Evolutionary conservation across 306 rosid species (phyloP).

Genomic region (Malus asiatica): DNA sequence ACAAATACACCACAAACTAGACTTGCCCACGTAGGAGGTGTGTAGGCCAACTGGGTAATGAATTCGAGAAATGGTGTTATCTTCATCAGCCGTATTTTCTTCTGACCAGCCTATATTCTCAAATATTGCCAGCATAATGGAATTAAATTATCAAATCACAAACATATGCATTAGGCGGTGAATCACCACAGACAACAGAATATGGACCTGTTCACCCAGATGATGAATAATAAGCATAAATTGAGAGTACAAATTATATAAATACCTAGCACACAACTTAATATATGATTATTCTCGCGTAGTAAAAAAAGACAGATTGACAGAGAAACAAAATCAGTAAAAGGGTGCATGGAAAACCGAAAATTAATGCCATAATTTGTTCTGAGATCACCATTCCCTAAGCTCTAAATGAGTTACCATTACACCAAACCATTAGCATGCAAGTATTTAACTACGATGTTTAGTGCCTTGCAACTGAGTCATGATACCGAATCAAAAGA

Average conservation of each 20-base stretch:
- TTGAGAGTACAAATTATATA: background rate
- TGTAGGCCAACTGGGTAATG: conserved; percentile 24
- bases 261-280: background rate
- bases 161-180: conserved; percentile 5
- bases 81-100: conserved; percentile 34
- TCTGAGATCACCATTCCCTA: background rate
- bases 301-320: background rate
- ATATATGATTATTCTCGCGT: background rate
- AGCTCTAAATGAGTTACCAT: background rate
- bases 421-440: background rate
- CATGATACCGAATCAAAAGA: background rate
- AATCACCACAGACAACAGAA: conserved; percentile 13
- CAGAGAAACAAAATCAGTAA: background rate
- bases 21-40: conserved; percentile 86
- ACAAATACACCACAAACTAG: conserved; percentile 55
- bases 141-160: conserved; percentile 7
- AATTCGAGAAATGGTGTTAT: conserved; percentile 22
- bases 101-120: conserved; percentile 16
- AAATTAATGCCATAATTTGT: background rate
- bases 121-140: conserved; percentile 38
- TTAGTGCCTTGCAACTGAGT: background rate
- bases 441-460: background rate
- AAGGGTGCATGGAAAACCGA: background rate
- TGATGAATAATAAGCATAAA: background rate
- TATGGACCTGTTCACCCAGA: conserved; percentile 10